Evolutionary conservation across 768 basidiomycete species (phyloP).

Genomic region (Tephrocybe sp.): DNA sequence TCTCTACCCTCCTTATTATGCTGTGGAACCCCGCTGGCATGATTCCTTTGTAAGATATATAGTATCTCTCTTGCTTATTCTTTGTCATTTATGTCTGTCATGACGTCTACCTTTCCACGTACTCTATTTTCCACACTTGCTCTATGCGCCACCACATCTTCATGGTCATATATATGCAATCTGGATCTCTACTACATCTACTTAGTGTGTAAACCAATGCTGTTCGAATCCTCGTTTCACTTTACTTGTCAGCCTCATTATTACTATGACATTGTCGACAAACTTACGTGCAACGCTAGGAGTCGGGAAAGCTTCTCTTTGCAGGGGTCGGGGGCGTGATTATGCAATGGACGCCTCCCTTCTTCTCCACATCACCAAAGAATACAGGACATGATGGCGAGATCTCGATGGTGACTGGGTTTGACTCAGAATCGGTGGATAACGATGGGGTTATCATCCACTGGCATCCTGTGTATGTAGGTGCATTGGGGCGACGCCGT

Average conservation of each 20-base stretch:
- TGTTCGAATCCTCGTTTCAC: not conserved
- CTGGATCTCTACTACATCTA: constrained; percentile 9
- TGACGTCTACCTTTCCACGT: not conserved
- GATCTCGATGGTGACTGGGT: constrained; percentile 15
- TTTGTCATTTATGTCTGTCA: constrained; percentile 1
- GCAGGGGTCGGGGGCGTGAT: constrained; percentile 33
- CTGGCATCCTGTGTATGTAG: too few relatives aligned
- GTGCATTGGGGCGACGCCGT: not conserved
- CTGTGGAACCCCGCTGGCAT: not conserved
- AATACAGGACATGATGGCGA: constrained; percentile 31
- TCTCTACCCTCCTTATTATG: not conserved
- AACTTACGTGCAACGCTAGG: not conserved
- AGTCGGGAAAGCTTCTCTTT: constrained; percentile 7
- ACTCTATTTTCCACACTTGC: not conserved
- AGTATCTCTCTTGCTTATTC: not conserved
- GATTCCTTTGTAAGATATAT: not conserved
- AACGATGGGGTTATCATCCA: constrained; percentile 11
- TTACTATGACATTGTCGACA: not conserved
- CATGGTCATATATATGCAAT: not conserved
- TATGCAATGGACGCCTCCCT: constrained; percentile 24
- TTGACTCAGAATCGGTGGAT: constrained; percentile 5
- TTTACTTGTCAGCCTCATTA: not conserved
- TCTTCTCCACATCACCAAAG: constrained; percentile 22
- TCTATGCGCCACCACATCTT: constrained; percentile 1
- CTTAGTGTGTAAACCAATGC: constrained; percentile 9